Evolutionary conservation across 2,329 filamentous ascomycete genomes (phyloP), one percentile per base, ranked within the genome.

Genomic region (Clarireedia homoeocarpa): DNA sequence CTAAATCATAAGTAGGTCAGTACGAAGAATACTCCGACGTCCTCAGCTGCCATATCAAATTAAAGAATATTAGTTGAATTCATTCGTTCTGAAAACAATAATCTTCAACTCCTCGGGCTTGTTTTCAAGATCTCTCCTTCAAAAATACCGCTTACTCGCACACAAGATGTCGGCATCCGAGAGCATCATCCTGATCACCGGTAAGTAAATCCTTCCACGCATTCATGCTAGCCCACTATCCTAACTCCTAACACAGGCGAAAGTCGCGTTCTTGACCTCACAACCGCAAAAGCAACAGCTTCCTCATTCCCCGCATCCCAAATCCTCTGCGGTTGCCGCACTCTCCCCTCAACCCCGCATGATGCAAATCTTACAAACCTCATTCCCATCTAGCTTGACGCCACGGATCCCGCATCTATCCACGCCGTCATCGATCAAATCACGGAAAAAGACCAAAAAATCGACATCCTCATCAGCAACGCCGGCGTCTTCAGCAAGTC

Each of bases 391-490:
- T 53, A 58, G 36, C 48, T 63, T 1, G 59, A 64, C 27, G 12
- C 62, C 4, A 46, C n/a, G 5, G 59, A 57, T 3, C 55, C 62
- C 39, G 47, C 48, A 7, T 61, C 58, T 1, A 62, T 64, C 17
- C 20, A 30, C 5, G 44, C 58, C 9, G 58, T 56, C 12, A 36
- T 54, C 2, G 45, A 42, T 10, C 17, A 34, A n/a, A 55, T 62
- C 23, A 14, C 20, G 5, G 14, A 53, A 5, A 52, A 53, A 15
- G 59, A 53, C 27, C 58, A 59, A 9, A 42, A 20, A 12, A 45
- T 64, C 3, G 61, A 64, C 20, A 55, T 62, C 20, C 56, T 64
- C 4, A 51, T 62, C 48, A 64, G 62, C 54, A 63, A 63, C 39
- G 62, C 60, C 2, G 61, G 55, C 6, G 50, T 61, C 38, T 44